Evolutionary conservation across 768 basidiomycete species (phyloP).

Genomic region (Amanita fuliginea): DNA sequence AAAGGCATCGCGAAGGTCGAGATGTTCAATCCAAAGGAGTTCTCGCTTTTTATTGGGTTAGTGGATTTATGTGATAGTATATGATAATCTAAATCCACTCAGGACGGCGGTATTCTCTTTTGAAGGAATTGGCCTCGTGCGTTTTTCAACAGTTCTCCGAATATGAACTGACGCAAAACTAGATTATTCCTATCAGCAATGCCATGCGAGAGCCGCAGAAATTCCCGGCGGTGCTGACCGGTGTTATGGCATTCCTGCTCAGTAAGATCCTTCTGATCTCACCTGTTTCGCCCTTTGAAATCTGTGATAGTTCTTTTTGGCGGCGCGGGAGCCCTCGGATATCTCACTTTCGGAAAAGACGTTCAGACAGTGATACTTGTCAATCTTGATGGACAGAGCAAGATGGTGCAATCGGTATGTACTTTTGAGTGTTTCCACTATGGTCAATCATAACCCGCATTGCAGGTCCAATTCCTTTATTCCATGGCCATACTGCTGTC

Average conservation of each 20-base stretch:
- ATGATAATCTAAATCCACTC: conserved; percentile 3
- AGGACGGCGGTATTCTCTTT: conserved; percentile 98
- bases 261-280: conserved; percentile 26
- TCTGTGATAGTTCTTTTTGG: conserved; percentile 61
- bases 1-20: conserved; percentile 70
- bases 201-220: conserved; percentile 93
- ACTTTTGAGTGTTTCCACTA: conserved; percentile 9
- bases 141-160: conserved; percentile 14
- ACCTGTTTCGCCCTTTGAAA: conserved; percentile 2
- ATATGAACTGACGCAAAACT: conserved; percentile 4
- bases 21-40: conserved; percentile 83
- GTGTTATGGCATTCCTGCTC: conserved; percentile 83
- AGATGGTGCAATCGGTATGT: conserved; percentile 79
- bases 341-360: conserved; percentile 77
- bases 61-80: conserved; percentile 14
- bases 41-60: conserved; percentile 86
- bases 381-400: conserved; percentile 77
- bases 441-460: background rate
- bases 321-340: conserved; percentile 78
- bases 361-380: conserved; percentile 92
- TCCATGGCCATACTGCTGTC: conserved; percentile 90
- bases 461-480: conserved; percentile 73
- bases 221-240: conserved; percentile 80
- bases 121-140: conserved; percentile 88
- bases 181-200: conserved; percentile 93